Evolutionary conservation across 345 rosid species (phyloP).

Genomic region (Viola odorata): DNA sequence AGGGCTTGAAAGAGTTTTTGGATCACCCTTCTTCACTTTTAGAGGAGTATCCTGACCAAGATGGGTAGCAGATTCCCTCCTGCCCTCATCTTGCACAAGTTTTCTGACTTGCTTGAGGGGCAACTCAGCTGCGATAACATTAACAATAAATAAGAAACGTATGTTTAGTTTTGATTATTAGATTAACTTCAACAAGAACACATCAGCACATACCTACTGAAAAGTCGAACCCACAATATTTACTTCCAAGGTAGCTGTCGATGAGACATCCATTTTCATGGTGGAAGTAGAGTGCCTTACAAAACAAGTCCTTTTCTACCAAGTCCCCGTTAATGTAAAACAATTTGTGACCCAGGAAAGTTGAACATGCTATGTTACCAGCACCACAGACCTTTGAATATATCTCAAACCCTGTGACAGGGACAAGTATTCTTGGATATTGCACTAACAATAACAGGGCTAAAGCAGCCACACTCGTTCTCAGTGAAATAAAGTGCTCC

Average conservation of each 20-base stretch:
- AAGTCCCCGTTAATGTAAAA: conserved; percentile 54
- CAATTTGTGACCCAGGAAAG: conserved; percentile 30
- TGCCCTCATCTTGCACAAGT: conserved; percentile 38
- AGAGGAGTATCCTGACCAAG: conserved; percentile 3
- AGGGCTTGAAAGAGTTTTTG: conserved; percentile 9
- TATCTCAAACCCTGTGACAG: conserved; percentile 32
- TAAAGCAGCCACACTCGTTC: conserved; percentile 30
- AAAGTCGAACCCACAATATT: conserved; percentile 34
- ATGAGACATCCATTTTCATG: conserved; percentile 39
- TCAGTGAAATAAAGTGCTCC: conserved; percentile 14
- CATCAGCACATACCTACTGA: conserved; percentile 40
- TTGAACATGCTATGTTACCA: conserved; percentile 45
- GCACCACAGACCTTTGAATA: conserved; percentile 47
- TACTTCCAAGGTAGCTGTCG: conserved; percentile 26
- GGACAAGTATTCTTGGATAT: conserved; percentile 32
- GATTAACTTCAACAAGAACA: conserved; percentile 6
- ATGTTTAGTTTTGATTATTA: neutral
- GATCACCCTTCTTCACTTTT: conserved; percentile 12
- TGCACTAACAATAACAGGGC: conserved; percentile 38
- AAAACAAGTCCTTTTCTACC: conserved; percentile 46
- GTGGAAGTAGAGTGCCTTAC: conserved; percentile 47
- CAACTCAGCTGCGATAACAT: conserved; percentile 30
- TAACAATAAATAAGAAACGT: conserved; percentile 9
- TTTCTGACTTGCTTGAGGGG: conserved; percentile 39
- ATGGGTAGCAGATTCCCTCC: conserved; percentile 8